phyloP scores from a whole-genome alignment of 768 basidiomycete species.

The Pulveroboletus sp. region DNA sequence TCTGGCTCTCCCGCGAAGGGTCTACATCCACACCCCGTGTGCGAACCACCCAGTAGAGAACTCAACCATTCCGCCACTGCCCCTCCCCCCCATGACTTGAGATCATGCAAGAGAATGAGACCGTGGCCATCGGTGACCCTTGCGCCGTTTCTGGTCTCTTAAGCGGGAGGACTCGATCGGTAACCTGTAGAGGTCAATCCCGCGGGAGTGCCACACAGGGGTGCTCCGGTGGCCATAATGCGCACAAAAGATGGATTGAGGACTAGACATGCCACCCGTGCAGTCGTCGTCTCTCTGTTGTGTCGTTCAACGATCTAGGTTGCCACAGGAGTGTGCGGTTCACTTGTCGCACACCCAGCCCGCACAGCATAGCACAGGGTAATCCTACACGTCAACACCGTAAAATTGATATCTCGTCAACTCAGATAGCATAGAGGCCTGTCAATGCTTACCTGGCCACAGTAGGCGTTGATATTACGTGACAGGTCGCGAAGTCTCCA shows the following conservation, averaged over 20 bases:
- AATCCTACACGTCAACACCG: slow-evolving; percentile 2
- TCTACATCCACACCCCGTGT: slow-evolving; percentile 27
- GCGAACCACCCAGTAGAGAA: slow-evolving; percentile 1
- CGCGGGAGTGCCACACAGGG: slow-evolving; percentile 12
- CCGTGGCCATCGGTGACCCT: background rate
- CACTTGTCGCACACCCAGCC: slow-evolving; percentile 2
- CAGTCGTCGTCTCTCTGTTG: slow-evolving; percentile 9
- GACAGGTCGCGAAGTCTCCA: background rate
- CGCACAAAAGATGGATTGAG: slow-evolving; percentile 12
- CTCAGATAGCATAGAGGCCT: background rate
- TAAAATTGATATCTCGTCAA: background rate
- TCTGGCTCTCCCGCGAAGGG: slow-evolving; percentile 34
- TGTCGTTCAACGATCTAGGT: slow-evolving; percentile 6
- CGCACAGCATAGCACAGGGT: background rate
- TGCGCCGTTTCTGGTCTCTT: background rate
- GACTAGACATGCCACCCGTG: slow-evolving; percentile 6
- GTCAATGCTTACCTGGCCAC: background rate
- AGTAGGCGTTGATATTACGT: background rate
- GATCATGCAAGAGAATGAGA: slow-evolving; percentile 4
- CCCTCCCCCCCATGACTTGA: background rate
- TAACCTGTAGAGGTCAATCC: slow-evolving; percentile 6
- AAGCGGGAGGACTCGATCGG: background rate
- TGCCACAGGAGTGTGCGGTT: slow-evolving; percentile 6
- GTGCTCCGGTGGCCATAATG: slow-evolving; percentile 1
- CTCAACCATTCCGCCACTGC: background rate